Conservation (phyloP, 306 rosid genomes). For the Vigna nakashimae region DNA sequence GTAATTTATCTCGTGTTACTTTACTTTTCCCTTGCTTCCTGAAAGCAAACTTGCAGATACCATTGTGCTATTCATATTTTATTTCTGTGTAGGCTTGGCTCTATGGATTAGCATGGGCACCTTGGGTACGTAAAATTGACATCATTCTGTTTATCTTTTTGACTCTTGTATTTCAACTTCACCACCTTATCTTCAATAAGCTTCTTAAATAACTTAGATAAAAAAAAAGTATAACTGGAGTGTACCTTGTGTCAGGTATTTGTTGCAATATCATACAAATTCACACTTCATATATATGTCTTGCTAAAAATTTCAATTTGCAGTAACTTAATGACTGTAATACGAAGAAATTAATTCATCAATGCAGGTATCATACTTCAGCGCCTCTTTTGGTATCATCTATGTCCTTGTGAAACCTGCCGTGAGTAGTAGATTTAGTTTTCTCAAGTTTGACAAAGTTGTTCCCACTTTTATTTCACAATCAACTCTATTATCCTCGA, state of each 20-base stretch:
- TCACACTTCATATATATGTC: background rate
- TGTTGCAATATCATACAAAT: slow-evolving; percentile 19
- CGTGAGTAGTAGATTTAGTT: slow-evolving; percentile 54
- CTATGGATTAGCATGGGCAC: slow-evolving; percentile 91
- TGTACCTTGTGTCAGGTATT: background rate
- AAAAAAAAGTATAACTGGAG: background rate
- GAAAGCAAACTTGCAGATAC: slow-evolving; percentile 3
- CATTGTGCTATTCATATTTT: slow-evolving; percentile 7
- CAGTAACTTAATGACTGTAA: slow-evolving; percentile 1
- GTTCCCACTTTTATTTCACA: background rate
- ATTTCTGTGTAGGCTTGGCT: slow-evolving; percentile 66
- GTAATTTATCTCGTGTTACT: slow-evolving; percentile 53
- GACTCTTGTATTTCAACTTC: background rate
- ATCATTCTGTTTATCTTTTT: slow-evolving; percentile 9
- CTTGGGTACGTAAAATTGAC: slow-evolving; percentile 66
- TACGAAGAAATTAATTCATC: slow-evolving; percentile 27
- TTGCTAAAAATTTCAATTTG: slow-evolving; percentile 21
- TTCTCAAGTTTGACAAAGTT: background rate
- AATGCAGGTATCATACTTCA: slow-evolving; percentile 78
- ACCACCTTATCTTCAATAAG: slow-evolving; percentile 11
- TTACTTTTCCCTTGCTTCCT: slow-evolving; percentile 6
- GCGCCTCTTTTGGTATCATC: slow-evolving; percentile 72
- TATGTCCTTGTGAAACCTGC: slow-evolving; percentile 77
- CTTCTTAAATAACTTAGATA: background rate
- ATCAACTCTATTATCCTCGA: slow-evolving; percentile 27